Percentiles rank a stretch among this genome's conserved stretches.
Conservation (phyloP, 2,329 filamentous ascomycete genomes). For the Cladosporium cucumerinum region DNA sequence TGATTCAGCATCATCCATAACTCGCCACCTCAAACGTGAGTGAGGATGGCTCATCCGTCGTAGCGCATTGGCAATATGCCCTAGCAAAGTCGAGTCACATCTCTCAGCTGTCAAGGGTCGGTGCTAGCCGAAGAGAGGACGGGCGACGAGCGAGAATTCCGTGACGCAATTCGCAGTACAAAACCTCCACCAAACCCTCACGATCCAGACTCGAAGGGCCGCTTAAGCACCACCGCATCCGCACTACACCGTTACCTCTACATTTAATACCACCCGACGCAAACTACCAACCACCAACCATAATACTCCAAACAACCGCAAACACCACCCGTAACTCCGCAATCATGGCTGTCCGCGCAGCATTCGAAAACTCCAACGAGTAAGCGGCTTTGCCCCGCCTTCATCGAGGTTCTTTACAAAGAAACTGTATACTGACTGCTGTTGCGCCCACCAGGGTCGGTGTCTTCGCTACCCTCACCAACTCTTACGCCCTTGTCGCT, state of each 20-base stretch:
- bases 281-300: not conserved
- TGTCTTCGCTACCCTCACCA: constrained; percentile 94
- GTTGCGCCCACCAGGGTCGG: constrained; percentile 64
- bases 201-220: constrained; percentile 7
- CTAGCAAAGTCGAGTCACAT: constrained; percentile 10
- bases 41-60: not conserved
- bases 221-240: not conserved
- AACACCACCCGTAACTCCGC: constrained; percentile 16
- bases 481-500: constrained; percentile 92
- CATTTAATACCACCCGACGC: not conserved
- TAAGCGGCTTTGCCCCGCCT: constrained; percentile 46
- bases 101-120: constrained; percentile 2
- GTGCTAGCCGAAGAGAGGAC: not conserved
- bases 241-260: not conserved
- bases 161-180: constrained; percentile 13
- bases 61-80: constrained; percentile 2
- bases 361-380: constrained; percentile 92
- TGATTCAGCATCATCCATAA: not conserved
- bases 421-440: constrained; percentile 13
- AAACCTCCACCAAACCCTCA: constrained; percentile 8
- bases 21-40: not conserved
- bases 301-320: not conserved
- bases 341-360: constrained; percentile 53
- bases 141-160: constrained; percentile 7
- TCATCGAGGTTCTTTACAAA: constrained; percentile 20